Conservation (phyloP, 2,329 filamentous ascomycete species). For the Aureobasidium sp. region DNA sequence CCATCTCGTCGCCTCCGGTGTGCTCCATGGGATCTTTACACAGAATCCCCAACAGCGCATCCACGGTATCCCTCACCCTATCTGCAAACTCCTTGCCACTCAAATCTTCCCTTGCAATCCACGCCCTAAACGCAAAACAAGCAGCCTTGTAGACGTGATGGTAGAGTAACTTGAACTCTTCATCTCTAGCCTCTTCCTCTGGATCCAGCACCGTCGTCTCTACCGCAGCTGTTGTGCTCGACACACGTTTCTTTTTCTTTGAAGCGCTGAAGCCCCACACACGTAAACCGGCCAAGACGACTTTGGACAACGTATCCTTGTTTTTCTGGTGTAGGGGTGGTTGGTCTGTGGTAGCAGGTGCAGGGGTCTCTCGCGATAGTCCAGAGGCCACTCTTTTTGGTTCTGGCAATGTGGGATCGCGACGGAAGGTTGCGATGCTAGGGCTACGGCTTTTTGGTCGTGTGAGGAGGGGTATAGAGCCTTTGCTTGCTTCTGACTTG, state of each 20-base stretch:
- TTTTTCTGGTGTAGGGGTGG: constrained; percentile 31
- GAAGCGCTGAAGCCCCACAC: constrained; percentile 42
- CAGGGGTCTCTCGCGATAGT: background rate
- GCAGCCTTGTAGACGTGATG: constrained; percentile 46
- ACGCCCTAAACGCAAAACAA: constrained; percentile 40
- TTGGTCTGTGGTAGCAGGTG: background rate
- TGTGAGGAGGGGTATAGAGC: constrained; percentile 21
- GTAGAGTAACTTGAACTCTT: constrained; percentile 48
- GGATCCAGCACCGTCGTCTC: background rate
- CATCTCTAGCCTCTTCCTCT: constrained; percentile 32
- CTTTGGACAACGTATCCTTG: constrained; percentile 43
- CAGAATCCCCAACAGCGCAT: constrained; percentile 40
- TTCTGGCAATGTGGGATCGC: constrained; percentile 14
- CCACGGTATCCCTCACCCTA: constrained; percentile 41
- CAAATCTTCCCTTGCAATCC: constrained; percentile 33
- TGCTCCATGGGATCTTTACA: constrained; percentile 37
- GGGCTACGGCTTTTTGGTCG: constrained; percentile 26
- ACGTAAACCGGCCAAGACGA: constrained; percentile 48
- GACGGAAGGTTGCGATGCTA: constrained; percentile 25
- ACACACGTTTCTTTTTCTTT: constrained; percentile 10
- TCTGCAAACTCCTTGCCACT: constrained; percentile 32
- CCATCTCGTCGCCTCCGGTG: background rate
- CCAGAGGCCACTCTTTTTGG: background rate
- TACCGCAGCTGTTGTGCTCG: background rate
- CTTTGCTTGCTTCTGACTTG: constrained; percentile 21